Percentiles rank a stretch among this genome's conserved stretches.
Conservation (phyloP, 106 monocot species). For the Dioscorea dumetorum region DNA sequence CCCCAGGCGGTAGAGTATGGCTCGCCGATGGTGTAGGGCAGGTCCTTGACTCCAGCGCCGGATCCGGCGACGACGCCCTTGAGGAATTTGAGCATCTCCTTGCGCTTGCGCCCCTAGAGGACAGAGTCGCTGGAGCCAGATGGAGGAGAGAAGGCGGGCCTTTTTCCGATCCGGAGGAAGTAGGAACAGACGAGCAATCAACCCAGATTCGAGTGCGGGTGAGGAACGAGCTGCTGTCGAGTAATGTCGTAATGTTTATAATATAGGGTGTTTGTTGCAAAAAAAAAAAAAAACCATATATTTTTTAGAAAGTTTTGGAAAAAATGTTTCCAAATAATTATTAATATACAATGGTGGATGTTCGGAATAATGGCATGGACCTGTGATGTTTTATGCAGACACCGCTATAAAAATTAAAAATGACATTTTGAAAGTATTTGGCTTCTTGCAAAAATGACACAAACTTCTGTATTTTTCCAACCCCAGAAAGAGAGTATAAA, state of each 20-base stretch:
- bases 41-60: constrained; percentile 68
- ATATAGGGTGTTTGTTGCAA: too few relatives aligned
- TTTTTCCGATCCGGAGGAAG: background rate
- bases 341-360: too few relatives aligned
- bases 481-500: too few relatives aligned
- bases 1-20: constrained; percentile 87
- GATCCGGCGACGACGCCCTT: constrained; percentile 87
- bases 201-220: background rate
- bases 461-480: too few relatives aligned
- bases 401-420: too few relatives aligned
- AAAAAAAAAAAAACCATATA: too few relatives aligned
- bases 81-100: constrained; percentile 54
- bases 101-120: background rate
- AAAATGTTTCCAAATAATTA: background rate
- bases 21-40: constrained; percentile 81
- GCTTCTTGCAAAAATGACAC: too few relatives aligned
- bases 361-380: too few relatives aligned
- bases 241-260: too few relatives aligned
- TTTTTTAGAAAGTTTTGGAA: background rate
- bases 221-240: background rate
- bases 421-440: too few relatives aligned
- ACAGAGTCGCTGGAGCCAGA: background rate
- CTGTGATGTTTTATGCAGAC: too few relatives aligned
- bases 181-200: background rate
- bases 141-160: background rate